These are phyloP conservation scores for Yarrowia bubula DNA, from an alignment of 805 yeast species.

Conservation along the genomic window DNA sequence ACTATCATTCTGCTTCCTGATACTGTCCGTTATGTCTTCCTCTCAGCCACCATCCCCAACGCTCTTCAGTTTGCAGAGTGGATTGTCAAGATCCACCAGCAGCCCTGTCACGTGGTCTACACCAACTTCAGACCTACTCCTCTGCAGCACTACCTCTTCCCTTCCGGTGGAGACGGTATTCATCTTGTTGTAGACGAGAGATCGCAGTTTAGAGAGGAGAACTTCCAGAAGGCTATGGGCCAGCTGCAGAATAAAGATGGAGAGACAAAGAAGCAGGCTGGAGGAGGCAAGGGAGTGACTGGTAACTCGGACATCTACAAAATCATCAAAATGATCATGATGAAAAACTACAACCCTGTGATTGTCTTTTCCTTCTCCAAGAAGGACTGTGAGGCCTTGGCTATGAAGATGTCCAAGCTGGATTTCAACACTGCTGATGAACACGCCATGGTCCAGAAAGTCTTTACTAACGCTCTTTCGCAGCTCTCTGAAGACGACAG, in stretches of 20 bases:
- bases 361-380: constrained; percentile 98
- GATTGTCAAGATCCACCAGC: constrained; percentile 92
- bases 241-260: constrained; percentile 79
- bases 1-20: constrained; percentile 94
- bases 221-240: constrained; percentile 98
- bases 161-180: constrained; percentile 98
- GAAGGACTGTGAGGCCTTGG: constrained; percentile 92
- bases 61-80: constrained; percentile 99
- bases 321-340: constrained; percentile 97
- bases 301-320: constrained; percentile 86
- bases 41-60: constrained; percentile 96
- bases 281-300: constrained; percentile 82
- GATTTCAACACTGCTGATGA: constrained; percentile 95
- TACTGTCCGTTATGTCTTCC: constrained; percentile 87
- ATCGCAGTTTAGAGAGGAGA: constrained; percentile 93
- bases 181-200: constrained; percentile 97
- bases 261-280: constrained; percentile 78
- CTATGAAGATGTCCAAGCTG: constrained; percentile 90
- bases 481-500: constrained; percentile 86
- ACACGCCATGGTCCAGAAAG: constrained; percentile 83
- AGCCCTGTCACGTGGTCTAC: constrained; percentile 98
- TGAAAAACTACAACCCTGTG: constrained; percentile 94
- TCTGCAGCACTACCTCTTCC: constrained; percentile 92
- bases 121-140: constrained; percentile 99
- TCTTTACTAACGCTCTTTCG: constrained; percentile 85